A percentile compares a stretch with the other conserved stretches of the same genome.
These are phyloP conservation scores for Stentor roeselii DNA, from an alignment of 73 alveolate species.

Conservation along the genomic window DNA sequence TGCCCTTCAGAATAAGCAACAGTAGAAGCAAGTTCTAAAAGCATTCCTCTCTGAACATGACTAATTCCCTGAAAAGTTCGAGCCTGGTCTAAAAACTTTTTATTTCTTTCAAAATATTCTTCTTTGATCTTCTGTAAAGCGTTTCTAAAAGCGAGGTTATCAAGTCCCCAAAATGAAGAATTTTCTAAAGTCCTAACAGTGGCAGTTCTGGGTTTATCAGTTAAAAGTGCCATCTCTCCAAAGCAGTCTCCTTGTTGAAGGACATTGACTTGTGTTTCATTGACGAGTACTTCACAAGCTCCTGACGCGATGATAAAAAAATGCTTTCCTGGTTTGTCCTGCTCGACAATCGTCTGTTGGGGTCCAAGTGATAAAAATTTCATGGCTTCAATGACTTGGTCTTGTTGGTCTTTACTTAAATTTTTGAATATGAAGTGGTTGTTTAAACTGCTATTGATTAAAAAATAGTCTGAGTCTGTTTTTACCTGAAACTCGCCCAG, in stretches of 20 bases:
- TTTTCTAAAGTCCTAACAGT: slow-evolving; percentile 67
- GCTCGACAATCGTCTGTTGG: background rate
- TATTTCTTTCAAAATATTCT: slow-evolving; percentile 30
- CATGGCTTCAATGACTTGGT: background rate
- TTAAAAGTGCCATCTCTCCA: slow-evolving; percentile 92
- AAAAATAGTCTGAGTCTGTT: background rate
- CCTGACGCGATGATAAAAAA: slow-evolving; percentile 39
- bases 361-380: background rate
- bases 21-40: background rate
- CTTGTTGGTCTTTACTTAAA: background rate
- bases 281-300: slow-evolving; percentile 37
- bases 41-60: background rate
- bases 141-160: slow-evolving; percentile 82
- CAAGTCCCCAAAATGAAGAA: slow-evolving; percentile 83
- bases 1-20: background rate
- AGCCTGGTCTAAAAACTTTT: slow-evolving; percentile 33
- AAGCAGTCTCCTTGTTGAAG: slow-evolving; percentile 73
- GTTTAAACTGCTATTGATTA: background rate
- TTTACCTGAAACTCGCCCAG: background rate
- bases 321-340: slow-evolving; percentile 34
- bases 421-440: slow-evolving; percentile 18
- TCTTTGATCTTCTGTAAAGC: slow-evolving; percentile 42
- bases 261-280: slow-evolving; percentile 31
- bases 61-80: slow-evolving; percentile 28
- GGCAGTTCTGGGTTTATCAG: slow-evolving; percentile 90